These are phyloP conservation scores for Arthrobotrys conoides DNA, from an alignment of 2,329 filamentous ascomycete genomes.

Conservation along the genomic window DNA sequence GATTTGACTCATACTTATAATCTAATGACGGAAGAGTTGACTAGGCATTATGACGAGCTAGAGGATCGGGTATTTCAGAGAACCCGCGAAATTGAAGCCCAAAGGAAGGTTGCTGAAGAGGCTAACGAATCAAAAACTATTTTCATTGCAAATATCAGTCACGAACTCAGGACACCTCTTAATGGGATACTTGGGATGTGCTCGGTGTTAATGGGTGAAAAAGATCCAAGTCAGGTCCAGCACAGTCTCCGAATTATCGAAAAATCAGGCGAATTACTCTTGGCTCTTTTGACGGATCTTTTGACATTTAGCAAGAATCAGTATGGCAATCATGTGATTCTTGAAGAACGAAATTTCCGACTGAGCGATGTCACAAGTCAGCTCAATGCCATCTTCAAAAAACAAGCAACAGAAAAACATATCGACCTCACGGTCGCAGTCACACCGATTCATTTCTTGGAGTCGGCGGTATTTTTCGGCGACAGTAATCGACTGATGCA, in stretches of 20 bases:
- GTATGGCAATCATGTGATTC: conserved; percentile 81
- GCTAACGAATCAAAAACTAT: conserved; percentile 97
- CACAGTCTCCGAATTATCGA: conserved; percentile 89
- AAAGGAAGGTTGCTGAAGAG: conserved; percentile 73
- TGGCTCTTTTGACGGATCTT: conserved; percentile 89
- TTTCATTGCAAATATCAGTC: conserved; percentile 94
- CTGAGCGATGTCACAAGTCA: conserved; percentile 87
- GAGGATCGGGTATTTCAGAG: conserved; percentile 87
- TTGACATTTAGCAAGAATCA: conserved; percentile 96
- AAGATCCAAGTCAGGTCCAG: conserved; percentile 82
- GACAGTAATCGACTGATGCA: conserved; percentile 92
- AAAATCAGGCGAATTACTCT: conserved; percentile 85
- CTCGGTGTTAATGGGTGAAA: conserved; percentile 91
- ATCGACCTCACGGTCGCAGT: conserved; percentile 82
- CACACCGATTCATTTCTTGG: conserved; percentile 72
- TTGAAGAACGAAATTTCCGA: conserved; percentile 88
- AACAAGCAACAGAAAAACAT: conserved; percentile 83
- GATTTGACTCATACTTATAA: conserved; percentile 88
- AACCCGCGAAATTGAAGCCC: conserved; percentile 86
- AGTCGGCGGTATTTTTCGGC: conserved; percentile 87
- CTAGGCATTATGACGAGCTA: conserved; percentile 85
- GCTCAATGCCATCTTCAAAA: conserved; percentile 87
- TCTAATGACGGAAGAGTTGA: conserved; percentile 90
- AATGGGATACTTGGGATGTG: conserved; percentile 97
- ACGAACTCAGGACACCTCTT: conserved; percentile 90